A percentile compares a stretch with the other conserved stretches of the same genome.
Conservation (phyloP, 768 basidiomycete species). For the Panaeolus cyanescens region DNA sequence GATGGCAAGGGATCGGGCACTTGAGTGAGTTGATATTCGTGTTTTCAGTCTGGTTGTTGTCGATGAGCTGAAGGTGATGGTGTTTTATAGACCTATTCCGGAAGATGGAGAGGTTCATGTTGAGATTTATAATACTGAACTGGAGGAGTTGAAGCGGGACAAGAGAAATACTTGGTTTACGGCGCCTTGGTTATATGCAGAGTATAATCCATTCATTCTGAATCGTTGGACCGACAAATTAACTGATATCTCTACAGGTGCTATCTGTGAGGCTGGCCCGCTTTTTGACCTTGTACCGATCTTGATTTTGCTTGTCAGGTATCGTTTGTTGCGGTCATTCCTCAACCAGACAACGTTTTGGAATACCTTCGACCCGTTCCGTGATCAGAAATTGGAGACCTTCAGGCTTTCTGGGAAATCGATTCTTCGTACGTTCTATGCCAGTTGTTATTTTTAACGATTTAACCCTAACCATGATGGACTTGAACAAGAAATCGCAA, state of each 20-base stretch:
- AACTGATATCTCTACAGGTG: slow-evolving; percentile 44
- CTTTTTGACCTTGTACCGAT: neutral
- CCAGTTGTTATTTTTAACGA: neutral
- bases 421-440: slow-evolving; percentile 63
- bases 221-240: neutral
- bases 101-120: slow-evolving; percentile 74
- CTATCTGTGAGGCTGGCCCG: slow-evolving; percentile 56
- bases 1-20: slow-evolving; percentile 74
- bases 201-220: slow-evolving; percentile 44
- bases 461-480: neutral
- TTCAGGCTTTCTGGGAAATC: slow-evolving; percentile 80
- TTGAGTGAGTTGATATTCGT: slow-evolving; percentile 52
- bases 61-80: neutral
- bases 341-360: slow-evolving; percentile 71
- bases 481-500: slow-evolving; percentile 61
- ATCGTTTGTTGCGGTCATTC: slow-evolving; percentile 77
- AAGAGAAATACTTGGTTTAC: slow-evolving; percentile 82
- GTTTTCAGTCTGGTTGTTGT: neutral
- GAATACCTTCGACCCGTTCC: slow-evolving; percentile 83
- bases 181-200: slow-evolving; percentile 95
- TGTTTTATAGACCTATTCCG: slow-evolving; percentile 56
- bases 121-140: slow-evolving; percentile 76
- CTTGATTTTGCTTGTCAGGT: slow-evolving; percentile 44
- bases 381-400: slow-evolving; percentile 73
- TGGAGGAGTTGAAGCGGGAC: slow-evolving; percentile 48